These are phyloP conservation scores for Didymosphaeria variabile DNA, from an alignment of 2,329 filamentous ascomycete species.

Conservation along the genomic window DNA sequence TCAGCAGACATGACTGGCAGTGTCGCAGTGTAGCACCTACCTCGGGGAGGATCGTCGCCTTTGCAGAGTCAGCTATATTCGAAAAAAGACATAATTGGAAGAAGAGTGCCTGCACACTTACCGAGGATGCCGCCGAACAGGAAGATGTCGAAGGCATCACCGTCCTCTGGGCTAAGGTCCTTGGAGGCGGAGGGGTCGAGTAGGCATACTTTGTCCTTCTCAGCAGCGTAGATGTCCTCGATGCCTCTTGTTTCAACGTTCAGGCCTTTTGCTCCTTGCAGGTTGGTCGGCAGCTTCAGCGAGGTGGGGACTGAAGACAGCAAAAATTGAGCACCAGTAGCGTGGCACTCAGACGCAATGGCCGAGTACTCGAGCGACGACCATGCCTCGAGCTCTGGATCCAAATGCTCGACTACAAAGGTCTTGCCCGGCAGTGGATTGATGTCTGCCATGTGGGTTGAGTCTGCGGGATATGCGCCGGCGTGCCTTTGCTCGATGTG, in stretches of 20 bases:
- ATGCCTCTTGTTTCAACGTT: slow-evolving; percentile 79
- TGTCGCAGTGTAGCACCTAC: slow-evolving; percentile 59
- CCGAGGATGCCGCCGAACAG: slow-evolving; percentile 96
- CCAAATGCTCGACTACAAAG: slow-evolving; percentile 96
- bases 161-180: slow-evolving; percentile 86
- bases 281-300: slow-evolving; percentile 67
- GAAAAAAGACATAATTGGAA: slow-evolving; percentile 5
- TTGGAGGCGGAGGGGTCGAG: slow-evolving; percentile 84
- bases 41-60: slow-evolving; percentile 94
- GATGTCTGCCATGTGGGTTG: slow-evolving; percentile 37
- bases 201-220: slow-evolving; percentile 82
- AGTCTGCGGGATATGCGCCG: slow-evolving; percentile 26
- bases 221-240: slow-evolving; percentile 78
- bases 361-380: slow-evolving; percentile 90
- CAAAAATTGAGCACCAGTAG: slow-evolving; percentile 74
- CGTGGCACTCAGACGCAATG: slow-evolving; percentile 82
- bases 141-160: slow-evolving; percentile 84
- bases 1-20: slow-evolving; percentile 30
- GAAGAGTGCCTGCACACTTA: slow-evolving; percentile 53
- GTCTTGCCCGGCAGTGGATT: slow-evolving; percentile 63
- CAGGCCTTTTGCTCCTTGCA: slow-evolving; percentile 70
- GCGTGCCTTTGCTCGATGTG: slow-evolving; percentile 29
- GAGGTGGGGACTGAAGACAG: slow-evolving; percentile 80
- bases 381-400: slow-evolving; percentile 93
- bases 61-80: slow-evolving; percentile 35